Percentiles rank a stretch among this genome's conserved stretches.
Evolutionary conservation across 2,329 filamentous ascomycete species (phyloP).

Genomic region (Onygenales sp.): DNA sequence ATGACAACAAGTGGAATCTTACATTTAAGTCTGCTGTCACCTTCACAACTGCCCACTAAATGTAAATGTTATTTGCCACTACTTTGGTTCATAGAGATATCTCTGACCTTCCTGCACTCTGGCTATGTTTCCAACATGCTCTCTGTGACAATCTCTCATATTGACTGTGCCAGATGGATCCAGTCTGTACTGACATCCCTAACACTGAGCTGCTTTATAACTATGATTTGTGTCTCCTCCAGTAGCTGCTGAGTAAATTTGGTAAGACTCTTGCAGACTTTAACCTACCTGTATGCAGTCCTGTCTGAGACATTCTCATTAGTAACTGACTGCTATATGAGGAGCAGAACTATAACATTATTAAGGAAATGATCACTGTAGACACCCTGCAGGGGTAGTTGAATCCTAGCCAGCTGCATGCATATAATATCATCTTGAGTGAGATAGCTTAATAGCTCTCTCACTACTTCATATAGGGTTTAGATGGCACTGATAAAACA

Average conservation of each 20-base stretch:
- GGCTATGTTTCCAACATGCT: not conserved
- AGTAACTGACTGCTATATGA: not conserved
- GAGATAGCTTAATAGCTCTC: not conserved
- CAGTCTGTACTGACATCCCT: not conserved
- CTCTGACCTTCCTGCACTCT: not conserved
- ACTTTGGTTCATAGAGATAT: not conserved
- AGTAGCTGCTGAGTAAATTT: not conserved
- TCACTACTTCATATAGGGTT: not conserved
- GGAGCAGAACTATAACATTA: not conserved
- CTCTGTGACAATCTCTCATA: not conserved
- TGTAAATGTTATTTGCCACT: not conserved
- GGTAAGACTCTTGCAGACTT: not conserved
- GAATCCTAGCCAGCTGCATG: not conserved
- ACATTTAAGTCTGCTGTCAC: not conserved
- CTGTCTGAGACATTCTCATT: not conserved
- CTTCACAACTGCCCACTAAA: not conserved
- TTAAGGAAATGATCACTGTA: not conserved
- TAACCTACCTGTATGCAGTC: not conserved
- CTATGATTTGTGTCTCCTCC: not conserved
- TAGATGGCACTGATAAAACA: not conserved
- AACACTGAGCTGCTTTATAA: not conserved
- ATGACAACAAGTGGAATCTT: not conserved
- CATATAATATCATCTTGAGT: not conserved
- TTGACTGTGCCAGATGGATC: not conserved
- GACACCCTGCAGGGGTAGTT: not conserved